Percentiles rank a stretch among this genome's conserved stretches.
Conservation (phyloP, 2,329 filamentous ascomycete genomes). For the Ceratocystis eucalypticola region DNA sequence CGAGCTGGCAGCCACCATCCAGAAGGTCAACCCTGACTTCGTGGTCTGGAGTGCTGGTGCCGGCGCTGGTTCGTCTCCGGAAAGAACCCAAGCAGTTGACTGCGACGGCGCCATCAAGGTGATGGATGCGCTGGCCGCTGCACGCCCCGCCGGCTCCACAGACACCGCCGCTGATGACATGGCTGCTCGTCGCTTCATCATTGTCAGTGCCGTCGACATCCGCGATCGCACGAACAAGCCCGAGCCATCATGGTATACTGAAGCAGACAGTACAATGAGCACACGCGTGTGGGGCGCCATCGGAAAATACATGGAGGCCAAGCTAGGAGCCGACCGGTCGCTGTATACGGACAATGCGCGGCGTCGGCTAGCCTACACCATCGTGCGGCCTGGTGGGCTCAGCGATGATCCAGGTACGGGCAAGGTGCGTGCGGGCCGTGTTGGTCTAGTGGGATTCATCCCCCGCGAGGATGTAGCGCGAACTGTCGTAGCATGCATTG, state of each 20-base stretch:
- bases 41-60: slow-evolving; percentile 27
- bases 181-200: slow-evolving; percentile 26
- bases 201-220: slow-evolving; percentile 33
- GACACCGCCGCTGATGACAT: background rate
- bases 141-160: slow-evolving; percentile 11
- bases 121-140: slow-evolving; percentile 32
- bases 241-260: slow-evolving; percentile 32
- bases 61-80: slow-evolving; percentile 23
- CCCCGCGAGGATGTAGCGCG: slow-evolving; percentile 34
- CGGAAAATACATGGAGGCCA: slow-evolving; percentile 30
- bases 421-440: slow-evolving; percentile 31
- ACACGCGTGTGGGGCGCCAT: slow-evolving; percentile 30
- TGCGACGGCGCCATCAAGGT: slow-evolving; percentile 32
- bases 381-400: slow-evolving; percentile 31
- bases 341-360: slow-evolving; percentile 28
- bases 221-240: slow-evolving; percentile 29
- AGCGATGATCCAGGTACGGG: slow-evolving; percentile 29
- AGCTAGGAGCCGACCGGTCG: slow-evolving; percentile 31
- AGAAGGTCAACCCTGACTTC: slow-evolving; percentile 24
- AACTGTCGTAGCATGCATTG: slow-evolving; percentile 30
- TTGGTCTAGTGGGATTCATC: slow-evolving; percentile 28
- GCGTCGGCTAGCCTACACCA: slow-evolving; percentile 31
- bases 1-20: slow-evolving; percentile 29
- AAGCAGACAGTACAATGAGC: slow-evolving; percentile 27
- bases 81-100: slow-evolving; percentile 33